A percentile compares a stretch with the other conserved stretches of the same genome.
These are phyloP conservation scores for Zoysia matrella DNA, from an alignment of 202 grass and related monocot species.

Conservation along the genomic window DNA sequence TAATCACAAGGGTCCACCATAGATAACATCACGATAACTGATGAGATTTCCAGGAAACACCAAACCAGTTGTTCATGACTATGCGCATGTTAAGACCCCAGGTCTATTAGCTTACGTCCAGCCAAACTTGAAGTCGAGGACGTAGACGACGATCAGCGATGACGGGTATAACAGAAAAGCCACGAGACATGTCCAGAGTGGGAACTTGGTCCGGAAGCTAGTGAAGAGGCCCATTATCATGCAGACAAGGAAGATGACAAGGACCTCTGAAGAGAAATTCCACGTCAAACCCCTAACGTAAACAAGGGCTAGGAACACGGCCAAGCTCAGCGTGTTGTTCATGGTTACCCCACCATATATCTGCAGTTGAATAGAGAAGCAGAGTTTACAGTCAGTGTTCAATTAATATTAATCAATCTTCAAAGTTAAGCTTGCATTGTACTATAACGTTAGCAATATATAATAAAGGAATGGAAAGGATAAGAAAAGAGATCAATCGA, in stretches of 20 bases:
- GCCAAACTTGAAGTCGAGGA: slow-evolving; percentile 77
- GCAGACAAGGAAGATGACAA: slow-evolving; percentile 80
- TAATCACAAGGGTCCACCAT: background rate
- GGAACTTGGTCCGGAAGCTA: slow-evolving; percentile 77
- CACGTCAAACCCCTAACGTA: slow-evolving; percentile 69
- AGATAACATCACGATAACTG: background rate
- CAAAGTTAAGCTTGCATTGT: background rate
- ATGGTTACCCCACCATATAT: slow-evolving; percentile 89
- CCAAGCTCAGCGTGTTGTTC: slow-evolving; percentile 84
- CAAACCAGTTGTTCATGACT: background rate
- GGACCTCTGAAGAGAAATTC: slow-evolving; percentile 87
- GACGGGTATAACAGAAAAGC: slow-evolving; percentile 62
- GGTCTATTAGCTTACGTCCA: slow-evolving; percentile 57
- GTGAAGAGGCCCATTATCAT: slow-evolving; percentile 85
- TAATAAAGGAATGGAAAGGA: background rate
- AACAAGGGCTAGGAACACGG: slow-evolving; percentile 74
- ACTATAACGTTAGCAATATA: background rate
- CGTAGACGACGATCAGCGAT: slow-evolving; percentile 72
- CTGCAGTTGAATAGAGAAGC: slow-evolving; percentile 36
- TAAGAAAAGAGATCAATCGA: background rate
- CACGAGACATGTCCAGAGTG: slow-evolving; percentile 76
- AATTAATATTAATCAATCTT: no score
- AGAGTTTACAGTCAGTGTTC: no score
- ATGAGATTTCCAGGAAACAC: background rate
- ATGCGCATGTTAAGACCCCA: background rate